These are phyloP conservation scores for Thermomucor indicae-seudaticae DNA, from an alignment of 371 early-diverging fungal species.

Conservation along the genomic window DNA sequence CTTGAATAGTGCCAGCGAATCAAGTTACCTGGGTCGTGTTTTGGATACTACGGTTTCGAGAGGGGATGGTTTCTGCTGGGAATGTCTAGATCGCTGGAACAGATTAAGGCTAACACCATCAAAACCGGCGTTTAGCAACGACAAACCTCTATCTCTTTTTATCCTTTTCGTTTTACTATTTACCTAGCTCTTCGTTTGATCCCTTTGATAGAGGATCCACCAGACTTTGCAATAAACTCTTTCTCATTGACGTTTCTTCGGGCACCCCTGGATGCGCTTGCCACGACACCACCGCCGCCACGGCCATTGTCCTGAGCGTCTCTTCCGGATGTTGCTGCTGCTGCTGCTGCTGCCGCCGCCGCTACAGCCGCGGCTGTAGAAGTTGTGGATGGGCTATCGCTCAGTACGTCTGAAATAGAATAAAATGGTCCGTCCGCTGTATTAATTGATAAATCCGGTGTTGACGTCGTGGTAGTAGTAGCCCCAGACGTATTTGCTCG, in stretches of 20 bases:
- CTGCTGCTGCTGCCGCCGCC: constrained; percentile 14
- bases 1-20: not conserved
- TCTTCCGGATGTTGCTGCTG: constrained; percentile 10
- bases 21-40: constrained; percentile 40
- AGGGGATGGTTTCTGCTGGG: constrained; percentile 35
- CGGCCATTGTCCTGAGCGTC: constrained; percentile 7
- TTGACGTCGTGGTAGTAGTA: not conserved
- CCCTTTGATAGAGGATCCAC: constrained; percentile 32
- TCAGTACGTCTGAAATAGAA: constrained; percentile 45
- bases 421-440: constrained; percentile 46
- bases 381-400: constrained; percentile 21
- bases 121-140: too few relatives aligned
- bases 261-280: constrained; percentile 25
- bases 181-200: constrained; percentile 34
- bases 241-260: constrained; percentile 36
- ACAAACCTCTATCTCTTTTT: too few relatives aligned
- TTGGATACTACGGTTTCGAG: constrained; percentile 45
- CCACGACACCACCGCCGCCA: too few relatives aligned
- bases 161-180: too few relatives aligned
- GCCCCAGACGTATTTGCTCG: constrained; percentile 5
- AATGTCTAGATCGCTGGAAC: constrained; percentile 24
- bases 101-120: constrained; percentile 33
- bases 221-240: constrained; percentile 34
- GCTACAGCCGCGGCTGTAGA: constrained; percentile 11
- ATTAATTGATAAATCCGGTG: constrained; percentile 10